Base-by-base conservation (phyloP, 2,329 filamentous ascomycete species). In the Tothia fuscella region DNA sequence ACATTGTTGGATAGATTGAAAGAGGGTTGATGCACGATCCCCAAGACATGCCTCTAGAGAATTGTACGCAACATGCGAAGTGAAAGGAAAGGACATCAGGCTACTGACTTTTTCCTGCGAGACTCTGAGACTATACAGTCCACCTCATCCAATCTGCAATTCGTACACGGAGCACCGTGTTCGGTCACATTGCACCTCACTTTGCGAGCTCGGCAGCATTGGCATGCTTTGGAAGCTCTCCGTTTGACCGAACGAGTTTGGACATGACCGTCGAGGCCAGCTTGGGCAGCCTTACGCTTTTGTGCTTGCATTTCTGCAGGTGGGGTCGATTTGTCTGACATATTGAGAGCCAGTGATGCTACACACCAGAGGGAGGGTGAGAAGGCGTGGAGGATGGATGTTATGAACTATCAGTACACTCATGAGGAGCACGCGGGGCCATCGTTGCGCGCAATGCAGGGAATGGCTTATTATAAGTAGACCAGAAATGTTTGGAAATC, bases 161-260 rank as follows among this genome's bases (percentile, higher is more conserved):
- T 93, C 43, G 83, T 87, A 60, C 86, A 93, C 1, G 86, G 86
- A 32, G 80, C 80, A 37, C 82, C 81, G 59, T 77, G 75, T 60
- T 93, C 86, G 45, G 91, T 86, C 43, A 94, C 87, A 65, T 95
- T 88, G 66, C 88, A 95, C 44, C 88, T 77, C 31, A 95, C 88
- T 60, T 95, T 95, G 56, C 88, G 78, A 44, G 82, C 79, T 53
- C 88, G 76, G 63, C 88, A 94, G 52, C 82, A 86, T 48, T 86
- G 84, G 59, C 88, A 95, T 14, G 88, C 88, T 52, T 89, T 83
- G 7, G 87, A 86, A n/a, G 88, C 87, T 56, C 88, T 76, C 54
- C 87, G 74, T 64, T 94, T 95, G 41, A 80, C 75, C 41, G 74
- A 74, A 66, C 54, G 68, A 63, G 60, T 45, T 63, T 60, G 44